phyloP scores from a whole-genome alignment of 2,329 filamentous ascomycete genomes.

The Claviceps maximensis region DNA sequence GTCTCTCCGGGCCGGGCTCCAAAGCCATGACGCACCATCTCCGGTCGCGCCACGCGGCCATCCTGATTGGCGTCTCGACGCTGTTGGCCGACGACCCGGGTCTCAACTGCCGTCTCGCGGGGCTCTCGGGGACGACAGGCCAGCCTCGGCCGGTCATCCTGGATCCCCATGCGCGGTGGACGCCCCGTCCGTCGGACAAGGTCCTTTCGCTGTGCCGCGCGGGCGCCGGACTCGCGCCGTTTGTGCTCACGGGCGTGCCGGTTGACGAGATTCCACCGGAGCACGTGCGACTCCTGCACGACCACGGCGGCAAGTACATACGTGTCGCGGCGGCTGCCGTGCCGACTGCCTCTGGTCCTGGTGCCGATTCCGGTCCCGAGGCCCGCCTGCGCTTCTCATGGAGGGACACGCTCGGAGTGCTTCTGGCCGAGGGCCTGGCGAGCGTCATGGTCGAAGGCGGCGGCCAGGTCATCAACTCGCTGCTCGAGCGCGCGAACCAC shows the following conservation, averaged over 20 bases:
- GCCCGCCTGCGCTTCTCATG: slow-evolving; percentile 42
- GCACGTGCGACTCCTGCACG: slow-evolving; percentile 29
- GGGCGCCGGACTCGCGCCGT: slow-evolving; percentile 60
- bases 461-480: slow-evolving; percentile 64
- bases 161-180: slow-evolving; percentile 68
- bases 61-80: slow-evolving; percentile 74
- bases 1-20: slow-evolving; percentile 67
- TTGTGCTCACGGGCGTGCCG: slow-evolving; percentile 45
- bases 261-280: slow-evolving; percentile 29
- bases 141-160: slow-evolving; percentile 76
- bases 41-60: slow-evolving; percentile 68
- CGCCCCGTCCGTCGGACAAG: slow-evolving; percentile 43
- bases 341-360: slow-evolving; percentile 9
- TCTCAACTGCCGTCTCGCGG: slow-evolving; percentile 65
- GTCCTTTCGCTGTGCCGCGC: slow-evolving; percentile 51
- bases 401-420: slow-evolving; percentile 45
- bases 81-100: slow-evolving; percentile 74
- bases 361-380: slow-evolving; percentile 21
- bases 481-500: slow-evolving; percentile 51
- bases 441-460: slow-evolving; percentile 94
- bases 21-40: slow-evolving; percentile 93
- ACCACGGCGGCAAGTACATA: slow-evolving; percentile 40
- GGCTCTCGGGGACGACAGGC: slow-evolving; percentile 42
- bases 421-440: slow-evolving; percentile 46
- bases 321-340: slow-evolving; percentile 14